phyloP scores from a whole-genome alignment of 768 basidiomycete species.

The Macrolepiota dolichaula region DNA sequence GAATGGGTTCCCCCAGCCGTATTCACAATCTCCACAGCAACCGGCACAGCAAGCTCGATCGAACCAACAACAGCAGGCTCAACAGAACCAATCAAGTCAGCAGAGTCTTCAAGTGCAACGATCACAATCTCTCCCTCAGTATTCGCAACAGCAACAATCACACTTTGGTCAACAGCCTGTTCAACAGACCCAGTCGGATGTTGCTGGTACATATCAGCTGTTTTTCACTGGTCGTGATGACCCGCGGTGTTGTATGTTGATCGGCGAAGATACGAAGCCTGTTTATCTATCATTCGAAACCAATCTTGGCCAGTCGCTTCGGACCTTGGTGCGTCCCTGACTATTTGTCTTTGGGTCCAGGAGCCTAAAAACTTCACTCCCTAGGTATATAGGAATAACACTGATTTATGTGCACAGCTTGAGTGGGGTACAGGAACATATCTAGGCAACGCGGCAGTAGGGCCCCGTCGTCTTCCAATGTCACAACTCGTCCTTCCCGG shows the following conservation, averaged over 20 bases:
- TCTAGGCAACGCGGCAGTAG: slow-evolving; percentile 54
- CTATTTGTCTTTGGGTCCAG: slow-evolving; percentile 12
- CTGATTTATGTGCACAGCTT: slow-evolving; percentile 44
- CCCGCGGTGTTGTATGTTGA: slow-evolving; percentile 64
- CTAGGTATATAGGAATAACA: slow-evolving; percentile 45
- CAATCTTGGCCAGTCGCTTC: slow-evolving; percentile 36
- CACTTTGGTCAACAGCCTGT: background rate
- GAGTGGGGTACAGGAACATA: slow-evolving; percentile 53
- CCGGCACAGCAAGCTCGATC: background rate
- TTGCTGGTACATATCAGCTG: slow-evolving; percentile 46
- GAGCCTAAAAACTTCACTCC: slow-evolving; percentile 12
- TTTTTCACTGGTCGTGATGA: slow-evolving; percentile 72
- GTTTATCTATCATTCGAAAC: slow-evolving; percentile 71
- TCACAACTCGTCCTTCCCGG: slow-evolving; percentile 56
- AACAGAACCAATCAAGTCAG: background rate
- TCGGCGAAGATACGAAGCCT: slow-evolving; percentile 57
- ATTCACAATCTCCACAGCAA: background rate
- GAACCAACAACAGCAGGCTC: background rate
- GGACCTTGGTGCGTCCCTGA: slow-evolving; percentile 43
- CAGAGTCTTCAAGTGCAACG: background rate
- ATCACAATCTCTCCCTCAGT: background rate
- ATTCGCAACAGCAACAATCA: background rate
- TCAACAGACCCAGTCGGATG: background rate
- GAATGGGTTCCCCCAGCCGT: slow-evolving; percentile 5
- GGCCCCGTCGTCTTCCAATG: slow-evolving; percentile 55